Conservation (phyloP, 805 yeast genomes). For the Kuraishia capsulata region DNA sequence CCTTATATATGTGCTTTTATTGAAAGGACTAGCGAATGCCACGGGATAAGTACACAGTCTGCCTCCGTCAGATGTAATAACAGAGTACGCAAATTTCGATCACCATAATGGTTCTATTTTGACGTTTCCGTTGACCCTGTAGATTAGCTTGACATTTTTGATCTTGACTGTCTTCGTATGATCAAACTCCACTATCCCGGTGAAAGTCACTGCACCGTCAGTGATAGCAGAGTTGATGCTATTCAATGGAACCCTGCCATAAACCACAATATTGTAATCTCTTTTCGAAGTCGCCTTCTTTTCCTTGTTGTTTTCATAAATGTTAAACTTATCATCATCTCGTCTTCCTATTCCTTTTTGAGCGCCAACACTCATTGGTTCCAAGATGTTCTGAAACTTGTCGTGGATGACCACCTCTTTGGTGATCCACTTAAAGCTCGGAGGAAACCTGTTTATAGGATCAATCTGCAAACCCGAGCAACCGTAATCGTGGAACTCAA, state of each 20-base stretch:
- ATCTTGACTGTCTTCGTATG: conserved; percentile 24
- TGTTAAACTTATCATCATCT: conserved; percentile 9
- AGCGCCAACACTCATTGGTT: conserved; percentile 18
- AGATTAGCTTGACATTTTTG: conserved; percentile 15
- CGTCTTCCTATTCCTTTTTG: no score
- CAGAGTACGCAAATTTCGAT: neutral
- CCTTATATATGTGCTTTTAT: no score
- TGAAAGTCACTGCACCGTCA: conserved; percentile 19
- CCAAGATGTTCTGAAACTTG: conserved; percentile 10
- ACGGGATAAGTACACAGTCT: no score
- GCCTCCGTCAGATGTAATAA: no score
- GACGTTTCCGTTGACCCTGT: conserved; percentile 15
- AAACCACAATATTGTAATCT: conserved; percentile 20
- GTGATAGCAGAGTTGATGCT: conserved; percentile 1
- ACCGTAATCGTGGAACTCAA: conserved; percentile 18
- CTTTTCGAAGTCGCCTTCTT: conserved; percentile 12
- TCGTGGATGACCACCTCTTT: conserved; percentile 6
- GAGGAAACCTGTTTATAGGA: conserved; percentile 2
- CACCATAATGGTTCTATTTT: conserved; percentile 21
- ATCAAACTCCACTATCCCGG: conserved; percentile 25
- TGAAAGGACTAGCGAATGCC: no score
- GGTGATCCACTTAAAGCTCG: conserved; percentile 5
- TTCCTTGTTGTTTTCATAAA: conserved; percentile 13
- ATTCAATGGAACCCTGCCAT: conserved; percentile 17
- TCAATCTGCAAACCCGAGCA: conserved; percentile 23